Evolutionary conservation across 106 monocot species (phyloP), one percentile per base, ranked within the genome.

Genomic region (Ottelia alismoides): DNA sequence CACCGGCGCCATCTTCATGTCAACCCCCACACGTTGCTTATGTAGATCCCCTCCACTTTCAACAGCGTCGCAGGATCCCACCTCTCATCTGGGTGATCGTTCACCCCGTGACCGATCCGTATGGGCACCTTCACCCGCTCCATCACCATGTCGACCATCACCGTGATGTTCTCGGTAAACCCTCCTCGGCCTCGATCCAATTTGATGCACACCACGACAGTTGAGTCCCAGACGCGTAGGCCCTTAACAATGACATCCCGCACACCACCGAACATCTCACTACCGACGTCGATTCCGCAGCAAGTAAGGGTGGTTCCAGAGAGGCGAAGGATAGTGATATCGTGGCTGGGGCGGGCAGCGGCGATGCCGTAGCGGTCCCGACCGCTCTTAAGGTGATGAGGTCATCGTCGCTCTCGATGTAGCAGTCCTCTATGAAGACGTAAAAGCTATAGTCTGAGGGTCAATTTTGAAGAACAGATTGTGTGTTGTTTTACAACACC

Each of bases 381-480:
- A 2, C 87, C 93, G 22, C 93, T 93, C 75, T 93, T 93, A 20
- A 93, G 11, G 87, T 87, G 17, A 93, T 80, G 19, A 93, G 60
- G 27, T 93, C 93, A 48, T 93, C 88, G 25, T 87, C 93, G 40
- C 87, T 93, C 58, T 93, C 87, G 2, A 93, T 78, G 65, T 88
- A 88, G 23, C 93, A 93, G 73, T 93, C 93, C 61, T 93, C 84
- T 27, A 88, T 81, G 53, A 87, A 93, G 2, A 93, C 72, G 22
- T 75, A 24, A 11, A 70, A 30, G 75, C 93, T 83, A 14, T 87
- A 92, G 45, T 92, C 87, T 87, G 82, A 28, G 4, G 21, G 20
- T 26, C n/a, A n/a, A n/a, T n/a, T n/a, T n/a, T n/a, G n/a, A n/a
- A n/a, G n/a, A n/a, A n/a, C n/a, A n/a, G n/a, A n/a, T n/a, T n/a